A percentile compares a stretch with the other conserved stretches of the same genome.
phyloP scores from a whole-genome alignment of 257 asterid genomes.

The Nicotiana noctiflora region DNA sequence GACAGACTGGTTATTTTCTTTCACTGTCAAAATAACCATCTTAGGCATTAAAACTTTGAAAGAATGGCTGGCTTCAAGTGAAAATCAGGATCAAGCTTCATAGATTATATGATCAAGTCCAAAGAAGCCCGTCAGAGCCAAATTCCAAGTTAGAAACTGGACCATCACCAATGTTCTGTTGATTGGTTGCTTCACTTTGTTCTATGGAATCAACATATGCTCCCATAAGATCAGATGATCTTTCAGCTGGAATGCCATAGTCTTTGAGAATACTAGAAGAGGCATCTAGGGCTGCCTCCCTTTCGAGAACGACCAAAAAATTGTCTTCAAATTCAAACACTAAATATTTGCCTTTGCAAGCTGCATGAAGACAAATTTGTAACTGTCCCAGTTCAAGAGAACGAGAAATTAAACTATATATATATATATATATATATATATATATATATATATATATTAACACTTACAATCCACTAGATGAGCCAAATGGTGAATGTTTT shows the following conservation, averaged over 20 bases:
- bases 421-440: not conserved
- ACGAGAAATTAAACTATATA: not conserved
- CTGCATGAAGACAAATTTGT: conserved; percentile 2
- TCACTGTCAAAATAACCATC: not conserved
- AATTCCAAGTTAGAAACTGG: conserved; percentile 60
- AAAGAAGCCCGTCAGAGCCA: conserved; percentile 65
- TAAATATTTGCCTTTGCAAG: conserved; percentile 67
- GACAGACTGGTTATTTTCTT: not conserved
- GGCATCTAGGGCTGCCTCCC: conserved; percentile 59
- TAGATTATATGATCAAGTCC: conserved; percentile 36
- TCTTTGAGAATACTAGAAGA: conserved; percentile 69
- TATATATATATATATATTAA: not conserved
- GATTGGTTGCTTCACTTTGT: conserved; percentile 26
- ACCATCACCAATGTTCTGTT: conserved; percentile 45
- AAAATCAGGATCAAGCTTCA: not conserved
- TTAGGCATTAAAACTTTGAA: not conserved
- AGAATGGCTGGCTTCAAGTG: not conserved
- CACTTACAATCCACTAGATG: conserved; percentile 83
- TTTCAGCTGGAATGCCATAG: conserved; percentile 83
- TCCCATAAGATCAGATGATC: conserved; percentile 61
- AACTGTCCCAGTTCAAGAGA: not conserved
- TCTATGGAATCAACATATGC: conserved; percentile 46
- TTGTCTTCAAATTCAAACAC: conserved; percentile 82
- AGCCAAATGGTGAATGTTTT: conserved; percentile 86
- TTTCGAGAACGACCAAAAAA: conserved; percentile 69